phyloP scores from a whole-genome alignment of 108 stramenopile genomes.

The Nannochloropsis salina region DNA sequence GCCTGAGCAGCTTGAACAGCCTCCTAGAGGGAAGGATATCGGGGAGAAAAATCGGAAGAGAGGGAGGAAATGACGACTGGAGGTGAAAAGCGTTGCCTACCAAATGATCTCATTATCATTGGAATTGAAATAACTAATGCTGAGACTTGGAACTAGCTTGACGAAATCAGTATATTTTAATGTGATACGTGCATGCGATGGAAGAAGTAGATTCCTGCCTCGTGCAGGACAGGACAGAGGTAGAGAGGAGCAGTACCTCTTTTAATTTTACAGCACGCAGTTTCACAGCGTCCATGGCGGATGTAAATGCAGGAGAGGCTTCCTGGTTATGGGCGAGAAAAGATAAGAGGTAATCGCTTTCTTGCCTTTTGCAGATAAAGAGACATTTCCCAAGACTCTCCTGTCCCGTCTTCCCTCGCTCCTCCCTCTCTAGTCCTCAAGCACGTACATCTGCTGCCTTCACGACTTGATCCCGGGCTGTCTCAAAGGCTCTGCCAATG shows the following conservation, averaged over 20 bases:
- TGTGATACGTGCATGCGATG: too few relatives aligned
- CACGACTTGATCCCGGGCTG: neutral
- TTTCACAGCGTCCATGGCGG: neutral
- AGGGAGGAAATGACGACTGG: neutral
- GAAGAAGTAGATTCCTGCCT: too few relatives aligned
- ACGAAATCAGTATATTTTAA: too few relatives aligned
- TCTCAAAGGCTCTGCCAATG: conserved; percentile 3
- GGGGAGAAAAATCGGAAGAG: neutral
- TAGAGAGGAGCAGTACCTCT: neutral
- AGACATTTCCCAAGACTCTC: too few relatives aligned
- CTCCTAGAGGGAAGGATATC: neutral
- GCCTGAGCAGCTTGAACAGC: neutral
- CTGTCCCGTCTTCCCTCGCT: too few relatives aligned
- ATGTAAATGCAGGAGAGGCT: neutral
- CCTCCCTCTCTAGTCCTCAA: neutral
- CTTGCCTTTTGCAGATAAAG: neutral
- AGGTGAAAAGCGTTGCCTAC: too few relatives aligned
- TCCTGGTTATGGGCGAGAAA: neutral
- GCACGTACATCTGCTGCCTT: neutral
- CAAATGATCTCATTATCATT: too few relatives aligned
- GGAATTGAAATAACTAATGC: too few relatives aligned
- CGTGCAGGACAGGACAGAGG: too few relatives aligned
- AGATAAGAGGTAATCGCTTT: neutral
- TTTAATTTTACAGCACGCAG: neutral
- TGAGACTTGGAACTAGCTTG: too few relatives aligned